Percentiles rank a stretch among this genome's conserved stretches.
These are phyloP conservation scores for Fusarium palustre DNA, from an alignment of 2,329 filamentous ascomycete species.

Conservation along the genomic window DNA sequence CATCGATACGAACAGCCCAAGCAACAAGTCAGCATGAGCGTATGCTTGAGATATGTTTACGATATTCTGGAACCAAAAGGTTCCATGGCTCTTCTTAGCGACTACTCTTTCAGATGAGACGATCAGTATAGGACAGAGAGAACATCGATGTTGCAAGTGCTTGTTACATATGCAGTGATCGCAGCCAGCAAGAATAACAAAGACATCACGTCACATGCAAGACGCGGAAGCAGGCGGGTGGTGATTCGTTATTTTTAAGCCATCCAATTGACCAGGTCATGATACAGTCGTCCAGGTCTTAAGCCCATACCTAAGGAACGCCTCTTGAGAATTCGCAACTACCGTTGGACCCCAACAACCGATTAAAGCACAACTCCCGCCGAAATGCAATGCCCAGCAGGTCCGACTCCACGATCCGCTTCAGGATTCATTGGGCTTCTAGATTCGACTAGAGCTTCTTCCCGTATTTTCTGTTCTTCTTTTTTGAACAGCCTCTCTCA, in stretches of 20 bases:
- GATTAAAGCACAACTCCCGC: slow-evolving; percentile 45
- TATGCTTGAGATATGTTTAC: neutral
- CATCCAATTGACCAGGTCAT: slow-evolving; percentile 32
- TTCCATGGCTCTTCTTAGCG: neutral
- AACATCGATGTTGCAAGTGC: no score
- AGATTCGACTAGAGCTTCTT: slow-evolving; percentile 15
- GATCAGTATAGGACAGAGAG: neutral
- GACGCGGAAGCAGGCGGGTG: neutral
- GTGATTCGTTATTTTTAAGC: slow-evolving; percentile 39
- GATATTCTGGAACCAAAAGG: neutral
- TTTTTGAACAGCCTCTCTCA: slow-evolving; percentile 26
- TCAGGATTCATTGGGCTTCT: slow-evolving; percentile 20
- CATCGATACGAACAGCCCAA: neutral
- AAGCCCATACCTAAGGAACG: slow-evolving; percentile 42
- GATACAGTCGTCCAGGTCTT: slow-evolving; percentile 42
- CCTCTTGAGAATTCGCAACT: slow-evolving; percentile 36
- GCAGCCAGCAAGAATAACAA: neutral
- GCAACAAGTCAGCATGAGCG: neutral
- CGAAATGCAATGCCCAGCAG: slow-evolving; percentile 46
- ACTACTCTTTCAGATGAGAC: neutral
- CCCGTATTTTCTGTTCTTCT: slow-evolving; percentile 31
- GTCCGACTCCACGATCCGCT: slow-evolving; percentile 34
- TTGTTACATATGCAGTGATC: no score
- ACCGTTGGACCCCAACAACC: slow-evolving; percentile 3
- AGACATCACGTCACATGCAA: neutral